Evolutionary conservation across 495 filamentous ascomycete genomes (phyloP).

Genomic region (Lepraria neglecta): DNA sequence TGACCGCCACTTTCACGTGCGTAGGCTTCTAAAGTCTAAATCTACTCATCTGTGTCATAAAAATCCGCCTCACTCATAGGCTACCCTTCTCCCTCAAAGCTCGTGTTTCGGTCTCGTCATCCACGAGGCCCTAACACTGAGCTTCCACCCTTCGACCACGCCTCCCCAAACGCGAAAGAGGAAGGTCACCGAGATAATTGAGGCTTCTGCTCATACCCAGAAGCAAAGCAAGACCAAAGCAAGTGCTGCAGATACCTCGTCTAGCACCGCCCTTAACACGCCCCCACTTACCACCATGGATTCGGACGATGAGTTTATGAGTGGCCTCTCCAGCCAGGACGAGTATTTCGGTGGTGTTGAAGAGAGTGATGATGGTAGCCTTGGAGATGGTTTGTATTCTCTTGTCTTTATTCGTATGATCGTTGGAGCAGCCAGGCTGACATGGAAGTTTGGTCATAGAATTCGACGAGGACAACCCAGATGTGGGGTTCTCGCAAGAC

Average conservation of each 20-base stretch:
- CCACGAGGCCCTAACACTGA: constrained; percentile 33
- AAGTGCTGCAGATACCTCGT: constrained; percentile 41
- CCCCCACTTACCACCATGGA: constrained; percentile 62
- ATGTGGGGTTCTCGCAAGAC: constrained; percentile 66
- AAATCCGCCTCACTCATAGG: neutral
- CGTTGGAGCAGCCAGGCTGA: neutral
- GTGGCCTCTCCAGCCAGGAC: constrained; percentile 68
- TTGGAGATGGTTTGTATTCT: constrained; percentile 62
- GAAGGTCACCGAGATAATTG: constrained; percentile 73
- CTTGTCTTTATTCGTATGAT: neutral
- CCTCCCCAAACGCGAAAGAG: constrained; percentile 73
- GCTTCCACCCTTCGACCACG: constrained; percentile 50
- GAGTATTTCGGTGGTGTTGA: constrained; percentile 60
- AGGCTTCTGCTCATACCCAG: constrained; percentile 35
- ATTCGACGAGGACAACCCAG: constrained; percentile 67
- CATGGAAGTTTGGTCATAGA: constrained; percentile 40
- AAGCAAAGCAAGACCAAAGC: constrained; percentile 45
- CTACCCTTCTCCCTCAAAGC: constrained; percentile 12
- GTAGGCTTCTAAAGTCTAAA: neutral
- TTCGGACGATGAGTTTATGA: constrained; percentile 95
- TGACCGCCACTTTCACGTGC: neutral
- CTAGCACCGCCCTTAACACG: constrained; percentile 54
- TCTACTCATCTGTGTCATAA: neutral
- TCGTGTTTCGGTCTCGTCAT: constrained; percentile 28
- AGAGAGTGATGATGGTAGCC: constrained; percentile 71